phyloP scores from a whole-genome alignment of 1,284 basidiomycete genomes.

The Trichosporon inkin region DNA sequence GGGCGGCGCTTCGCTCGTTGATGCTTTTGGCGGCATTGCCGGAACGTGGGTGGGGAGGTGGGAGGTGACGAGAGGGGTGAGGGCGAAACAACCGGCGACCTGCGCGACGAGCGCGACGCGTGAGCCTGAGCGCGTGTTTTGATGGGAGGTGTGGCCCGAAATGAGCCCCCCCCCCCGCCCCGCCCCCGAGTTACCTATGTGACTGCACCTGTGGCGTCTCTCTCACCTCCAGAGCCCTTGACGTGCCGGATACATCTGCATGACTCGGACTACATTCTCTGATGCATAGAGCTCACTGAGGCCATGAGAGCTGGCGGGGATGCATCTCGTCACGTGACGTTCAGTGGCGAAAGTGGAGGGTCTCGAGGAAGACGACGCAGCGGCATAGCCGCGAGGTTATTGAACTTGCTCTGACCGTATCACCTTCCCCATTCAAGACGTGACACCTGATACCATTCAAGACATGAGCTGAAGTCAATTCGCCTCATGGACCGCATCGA shows the following conservation, averaged over 20 bases:
- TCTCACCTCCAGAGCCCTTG: too few species aligned
- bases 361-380: not conserved
- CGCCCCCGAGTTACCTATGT: too few species aligned
- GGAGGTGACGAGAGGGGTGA: not conserved
- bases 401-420: not conserved
- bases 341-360: constrained; percentile 2
- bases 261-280: too few species aligned
- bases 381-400: not conserved
- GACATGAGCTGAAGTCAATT: not conserved
- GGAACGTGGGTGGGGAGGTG: not conserved
- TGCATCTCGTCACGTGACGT: not conserved
- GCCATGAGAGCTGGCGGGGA: too few species aligned
- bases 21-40: constrained; percentile 4
- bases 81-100: not conserved
- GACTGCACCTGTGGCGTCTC: too few species aligned
- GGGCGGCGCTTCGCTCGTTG: not conserved
- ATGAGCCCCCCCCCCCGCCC: too few species aligned
- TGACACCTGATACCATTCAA: not conserved
- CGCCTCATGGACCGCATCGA: constrained; percentile 10
- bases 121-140: not conserved
- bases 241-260: too few species aligned
- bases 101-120: not conserved
- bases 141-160: not conserved
- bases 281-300: too few species aligned
- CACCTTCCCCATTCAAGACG: not conserved